Evolutionary conservation across 768 basidiomycete genomes (phyloP).

Genomic region (Agaricus bisporus): DNA sequence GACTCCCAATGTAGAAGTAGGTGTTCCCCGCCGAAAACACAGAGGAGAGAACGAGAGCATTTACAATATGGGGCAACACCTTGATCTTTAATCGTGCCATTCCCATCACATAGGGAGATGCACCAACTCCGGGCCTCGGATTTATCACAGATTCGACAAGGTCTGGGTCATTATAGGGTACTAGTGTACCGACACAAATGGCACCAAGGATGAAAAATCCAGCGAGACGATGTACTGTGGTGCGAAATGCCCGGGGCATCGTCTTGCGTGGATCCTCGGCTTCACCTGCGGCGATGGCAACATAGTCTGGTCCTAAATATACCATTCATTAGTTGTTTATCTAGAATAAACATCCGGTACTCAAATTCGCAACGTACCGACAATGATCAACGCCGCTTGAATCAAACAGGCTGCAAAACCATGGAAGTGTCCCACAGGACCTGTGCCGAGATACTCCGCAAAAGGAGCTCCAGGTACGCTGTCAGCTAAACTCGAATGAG

Average conservation of each 20-base stretch:
- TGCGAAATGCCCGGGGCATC: constrained; percentile 63
- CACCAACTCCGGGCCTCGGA: constrained; percentile 49
- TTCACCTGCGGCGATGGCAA: constrained; percentile 67
- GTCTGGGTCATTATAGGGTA: constrained; percentile 61
- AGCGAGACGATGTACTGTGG: constrained; percentile 75
- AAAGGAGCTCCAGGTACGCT: constrained; percentile 47
- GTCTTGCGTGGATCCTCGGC: constrained; percentile 62
- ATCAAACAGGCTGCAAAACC: constrained; percentile 59
- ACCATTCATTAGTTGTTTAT: not conserved
- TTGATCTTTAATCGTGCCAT: constrained; percentile 65
- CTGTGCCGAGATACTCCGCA: constrained; percentile 46
- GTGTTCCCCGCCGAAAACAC: constrained; percentile 75
- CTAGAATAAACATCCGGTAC: not conserved
- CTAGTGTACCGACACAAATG: constrained; percentile 69
- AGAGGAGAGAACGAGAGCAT: constrained; percentile 60
- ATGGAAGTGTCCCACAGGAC: constrained; percentile 53
- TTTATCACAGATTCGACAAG: constrained; percentile 48
- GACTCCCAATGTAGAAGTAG: constrained; percentile 54
- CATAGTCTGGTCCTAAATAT: constrained; percentile 42
- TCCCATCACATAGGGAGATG: constrained; percentile 84
- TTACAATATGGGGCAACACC: constrained; percentile 62
- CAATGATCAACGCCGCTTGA: constrained; percentile 56
- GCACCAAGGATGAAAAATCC: constrained; percentile 73
- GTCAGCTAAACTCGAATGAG: constrained; percentile 23
- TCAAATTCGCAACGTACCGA: constrained; percentile 24